These are phyloP conservation scores for Colletotrichum falcatum DNA, from an alignment of 2,329 filamentous ascomycete species.

Conservation along the genomic window DNA sequence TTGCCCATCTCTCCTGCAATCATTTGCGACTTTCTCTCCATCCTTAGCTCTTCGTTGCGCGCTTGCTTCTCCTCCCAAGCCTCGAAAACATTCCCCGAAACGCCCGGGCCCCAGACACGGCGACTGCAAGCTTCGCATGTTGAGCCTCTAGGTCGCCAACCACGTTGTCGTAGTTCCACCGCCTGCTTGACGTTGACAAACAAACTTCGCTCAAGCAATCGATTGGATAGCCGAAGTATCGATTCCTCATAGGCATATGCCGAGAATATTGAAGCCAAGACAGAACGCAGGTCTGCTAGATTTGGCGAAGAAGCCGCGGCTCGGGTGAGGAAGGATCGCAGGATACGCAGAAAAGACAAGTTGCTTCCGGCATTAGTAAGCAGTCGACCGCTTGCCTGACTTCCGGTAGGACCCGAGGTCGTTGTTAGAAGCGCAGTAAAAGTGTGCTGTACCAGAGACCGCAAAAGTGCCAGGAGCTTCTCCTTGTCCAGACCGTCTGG, in stretches of 20 bases:
- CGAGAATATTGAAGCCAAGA: constrained; percentile 90
- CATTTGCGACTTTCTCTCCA: constrained; percentile 54
- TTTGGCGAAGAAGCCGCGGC: constrained; percentile 87
- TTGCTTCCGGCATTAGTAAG: constrained; percentile 62
- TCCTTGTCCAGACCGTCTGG: constrained; percentile 61
- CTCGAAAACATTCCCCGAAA: constrained; percentile 80
- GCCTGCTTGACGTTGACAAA: constrained; percentile 86
- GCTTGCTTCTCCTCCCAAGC: constrained; percentile 79
- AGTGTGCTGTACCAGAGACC: constrained; percentile 86
- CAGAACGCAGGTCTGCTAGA: constrained; percentile 85
- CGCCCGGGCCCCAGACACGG: constrained; percentile 89
- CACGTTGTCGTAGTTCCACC: constrained; percentile 79
- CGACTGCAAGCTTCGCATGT: constrained; percentile 88
- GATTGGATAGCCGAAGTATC: constrained; percentile 85
- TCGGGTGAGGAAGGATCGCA: constrained; percentile 87
- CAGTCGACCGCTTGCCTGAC: constrained; percentile 50
- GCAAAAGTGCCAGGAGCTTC: constrained; percentile 75
- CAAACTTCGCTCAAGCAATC: constrained; percentile 87
- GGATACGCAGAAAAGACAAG: constrained; percentile 86
- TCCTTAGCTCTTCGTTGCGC: constrained; percentile 59
- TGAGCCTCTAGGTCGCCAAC: constrained; percentile 89
- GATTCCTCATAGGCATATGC: constrained; percentile 96
- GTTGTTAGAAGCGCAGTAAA: constrained; percentile 88
- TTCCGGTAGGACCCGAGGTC: constrained; percentile 67
- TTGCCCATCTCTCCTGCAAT: constrained; percentile 55